These are phyloP conservation scores for Magnusiomyces ingens DNA, from an alignment of 1,139 yeast species.

Conservation along the genomic window DNA sequence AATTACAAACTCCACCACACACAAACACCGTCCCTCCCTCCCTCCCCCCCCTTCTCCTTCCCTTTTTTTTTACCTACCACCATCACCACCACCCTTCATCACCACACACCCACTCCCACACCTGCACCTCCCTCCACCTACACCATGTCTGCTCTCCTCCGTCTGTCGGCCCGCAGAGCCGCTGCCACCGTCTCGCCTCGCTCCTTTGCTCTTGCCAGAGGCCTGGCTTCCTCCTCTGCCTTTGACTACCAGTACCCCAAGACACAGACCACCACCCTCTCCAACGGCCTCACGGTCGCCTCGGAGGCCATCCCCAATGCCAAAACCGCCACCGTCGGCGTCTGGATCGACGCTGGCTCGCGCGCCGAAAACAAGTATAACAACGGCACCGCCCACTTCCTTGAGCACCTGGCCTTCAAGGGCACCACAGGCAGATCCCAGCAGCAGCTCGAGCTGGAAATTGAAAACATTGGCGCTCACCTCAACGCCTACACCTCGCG, in stretches of 20 bases:
- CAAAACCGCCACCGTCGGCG: slow-evolving; percentile 52
- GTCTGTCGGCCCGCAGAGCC: slow-evolving; percentile 18
- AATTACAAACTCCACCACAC: no score
- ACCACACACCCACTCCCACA: neutral
- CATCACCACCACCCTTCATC: neutral
- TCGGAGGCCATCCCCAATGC: slow-evolving; percentile 13
- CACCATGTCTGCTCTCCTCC: slow-evolving; percentile 20
- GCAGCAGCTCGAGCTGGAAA: slow-evolving; percentile 77
- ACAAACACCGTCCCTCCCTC: neutral
- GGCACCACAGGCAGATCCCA: slow-evolving; percentile 86
- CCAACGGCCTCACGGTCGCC: slow-evolving; percentile 55
- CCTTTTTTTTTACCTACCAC: neutral
- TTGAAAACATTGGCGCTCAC: slow-evolving; percentile 94
- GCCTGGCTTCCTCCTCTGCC: slow-evolving; percentile 20
- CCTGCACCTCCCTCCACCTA: neutral
- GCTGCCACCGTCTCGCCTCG: slow-evolving; percentile 4
- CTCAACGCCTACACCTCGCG: slow-evolving; percentile 95
- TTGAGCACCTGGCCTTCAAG: slow-evolving; percentile 93
- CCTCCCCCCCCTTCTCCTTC: neutral
- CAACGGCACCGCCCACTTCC: slow-evolving; percentile 95
- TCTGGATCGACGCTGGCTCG: slow-evolving; percentile 97
- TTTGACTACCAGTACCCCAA: slow-evolving; percentile 34
- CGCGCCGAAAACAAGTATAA: slow-evolving; percentile 80
- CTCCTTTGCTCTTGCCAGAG: slow-evolving; percentile 17
- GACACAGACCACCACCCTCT: slow-evolving; percentile 55